Base-by-base conservation (phyloP, 176 grass and related monocot genomes). In the Aegilops tauschii region DNA sequence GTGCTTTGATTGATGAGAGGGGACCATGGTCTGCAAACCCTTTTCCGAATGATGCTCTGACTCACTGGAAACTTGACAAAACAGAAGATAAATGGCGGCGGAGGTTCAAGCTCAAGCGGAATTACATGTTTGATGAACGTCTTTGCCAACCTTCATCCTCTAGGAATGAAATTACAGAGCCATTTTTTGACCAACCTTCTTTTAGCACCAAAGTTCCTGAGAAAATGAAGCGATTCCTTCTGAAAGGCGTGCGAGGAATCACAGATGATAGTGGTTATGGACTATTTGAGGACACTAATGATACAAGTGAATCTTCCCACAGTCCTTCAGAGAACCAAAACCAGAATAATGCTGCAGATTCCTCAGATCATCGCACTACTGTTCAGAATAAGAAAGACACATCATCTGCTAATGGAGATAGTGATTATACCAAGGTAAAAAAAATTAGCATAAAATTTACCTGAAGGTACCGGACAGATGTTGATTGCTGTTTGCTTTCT, bases 21-120 rank as follows among this genome's bases (percentile, higher is more conserved):
- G 96, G 93, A 42, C 88, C 96, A 63, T 98, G 96, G 96, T 98
- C 96, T 83, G 89, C 96, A 78, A 92, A 81, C 65, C 96, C 96
- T 45, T 98, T 98, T 83, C 96, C 96, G 82, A 98, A 98, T 77
- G 90, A 89, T 71, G 80, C 75, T 78, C 65, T 80, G 54, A 92
- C 92, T 21, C 81, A 90, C 66, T 98, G 96, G 96, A 95, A 95
- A 83, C 96, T 95, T 36, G 96, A 98, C 76, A 98, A 95, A 84
- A 96, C 93, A 36, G 93, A 98, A 81, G 96, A 96, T 81, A 95
- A 77, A 81, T 98, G 96, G 96, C 88, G 96, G 16, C 90, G 96
- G 13, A 88, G 96, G 77, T 77, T 83, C 44, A 98, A 98, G 75
- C 93, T 98, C 78, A 98, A 98, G 79, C 86, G 93, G 31, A 98